Conservation (phyloP, 1,139 yeast species). For the Yamadazyma atlantica region DNA sequence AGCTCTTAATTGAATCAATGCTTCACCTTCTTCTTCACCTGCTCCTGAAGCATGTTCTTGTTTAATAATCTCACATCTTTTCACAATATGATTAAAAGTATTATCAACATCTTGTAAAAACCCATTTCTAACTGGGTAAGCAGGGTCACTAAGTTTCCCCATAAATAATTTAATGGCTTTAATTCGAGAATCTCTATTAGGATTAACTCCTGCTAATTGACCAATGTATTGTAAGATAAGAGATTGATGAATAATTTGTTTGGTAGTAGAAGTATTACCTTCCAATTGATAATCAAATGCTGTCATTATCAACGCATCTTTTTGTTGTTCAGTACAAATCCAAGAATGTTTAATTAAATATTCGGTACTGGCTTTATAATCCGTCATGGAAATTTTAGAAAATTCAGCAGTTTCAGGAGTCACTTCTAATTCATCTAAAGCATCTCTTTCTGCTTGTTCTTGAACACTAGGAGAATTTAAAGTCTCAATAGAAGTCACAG, state of each 20-base stretch:
- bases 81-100: conserved; percentile 69
- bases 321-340: conserved; percentile 79
- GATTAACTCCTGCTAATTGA: conserved; percentile 51
- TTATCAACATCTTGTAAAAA: conserved; percentile 71
- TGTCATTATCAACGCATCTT: conserved; percentile 89
- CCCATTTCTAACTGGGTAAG: conserved; percentile 62
- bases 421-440: conserved; percentile 35
- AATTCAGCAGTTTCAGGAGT: conserved; percentile 65
- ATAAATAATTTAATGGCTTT: conserved; percentile 70
- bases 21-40: conserved; percentile 59
- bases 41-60: conserved; percentile 36
- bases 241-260: conserved; percentile 74
- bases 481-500: conserved; percentile 28
- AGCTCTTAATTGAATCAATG: conserved; percentile 82
- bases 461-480: conserved; percentile 21
- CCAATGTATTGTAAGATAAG: conserved; percentile 75
- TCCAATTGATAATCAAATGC: conserved; percentile 83
- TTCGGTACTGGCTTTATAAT: conserved; percentile 49
- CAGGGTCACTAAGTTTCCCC: conserved; percentile 53
- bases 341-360: conserved; percentile 60
- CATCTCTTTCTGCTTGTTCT: conserved; percentile 22
- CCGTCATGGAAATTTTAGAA: conserved; percentile 52
- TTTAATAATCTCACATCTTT: conserved; percentile 68
- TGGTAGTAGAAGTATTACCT: conserved; percentile 52
- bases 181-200: conserved; percentile 34